Conservation (phyloP, 345 rosid genomes). For the Barbarea vulgaris region DNA sequence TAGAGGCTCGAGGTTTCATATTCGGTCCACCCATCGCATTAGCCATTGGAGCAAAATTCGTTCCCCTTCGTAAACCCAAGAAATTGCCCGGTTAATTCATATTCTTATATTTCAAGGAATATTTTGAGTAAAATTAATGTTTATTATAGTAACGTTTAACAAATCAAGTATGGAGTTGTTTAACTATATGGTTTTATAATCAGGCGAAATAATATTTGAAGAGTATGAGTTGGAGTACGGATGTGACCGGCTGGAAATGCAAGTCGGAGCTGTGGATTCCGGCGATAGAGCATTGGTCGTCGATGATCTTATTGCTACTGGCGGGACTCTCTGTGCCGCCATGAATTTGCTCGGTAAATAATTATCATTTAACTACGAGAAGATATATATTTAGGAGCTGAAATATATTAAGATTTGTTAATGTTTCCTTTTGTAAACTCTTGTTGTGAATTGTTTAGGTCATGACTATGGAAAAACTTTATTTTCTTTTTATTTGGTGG, state of each 20-base stretch:
- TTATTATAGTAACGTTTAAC: background rate
- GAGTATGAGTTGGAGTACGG: constrained; percentile 81
- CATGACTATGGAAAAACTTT: background rate
- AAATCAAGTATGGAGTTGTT: background rate
- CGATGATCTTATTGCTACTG: constrained; percentile 87
- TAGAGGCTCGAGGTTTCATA: constrained; percentile 91
- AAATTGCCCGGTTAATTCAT: constrained; percentile 69
- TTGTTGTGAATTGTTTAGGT: background rate
- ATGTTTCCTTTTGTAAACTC: background rate
- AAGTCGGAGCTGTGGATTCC: constrained; percentile 71
- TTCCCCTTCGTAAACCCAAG: constrained; percentile 84
- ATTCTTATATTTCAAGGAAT: background rate
- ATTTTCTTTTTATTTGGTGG: background rate
- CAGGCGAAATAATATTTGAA: constrained; percentile 80
- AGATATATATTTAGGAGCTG: background rate
- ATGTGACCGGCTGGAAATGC: constrained; percentile 81
- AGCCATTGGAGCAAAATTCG: constrained; percentile 93
- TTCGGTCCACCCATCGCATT: constrained; percentile 89
- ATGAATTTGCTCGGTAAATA: constrained; percentile 72
- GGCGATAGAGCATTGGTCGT: constrained; percentile 80
- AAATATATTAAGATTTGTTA: background rate
- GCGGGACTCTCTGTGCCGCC: constrained; percentile 88
- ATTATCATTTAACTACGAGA: background rate
- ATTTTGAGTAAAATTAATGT: background rate
- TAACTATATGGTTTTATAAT: constrained; percentile 9